Conservation (phyloP, 352 stramenopile genomes). For the Phytophthora sp. region DNA sequence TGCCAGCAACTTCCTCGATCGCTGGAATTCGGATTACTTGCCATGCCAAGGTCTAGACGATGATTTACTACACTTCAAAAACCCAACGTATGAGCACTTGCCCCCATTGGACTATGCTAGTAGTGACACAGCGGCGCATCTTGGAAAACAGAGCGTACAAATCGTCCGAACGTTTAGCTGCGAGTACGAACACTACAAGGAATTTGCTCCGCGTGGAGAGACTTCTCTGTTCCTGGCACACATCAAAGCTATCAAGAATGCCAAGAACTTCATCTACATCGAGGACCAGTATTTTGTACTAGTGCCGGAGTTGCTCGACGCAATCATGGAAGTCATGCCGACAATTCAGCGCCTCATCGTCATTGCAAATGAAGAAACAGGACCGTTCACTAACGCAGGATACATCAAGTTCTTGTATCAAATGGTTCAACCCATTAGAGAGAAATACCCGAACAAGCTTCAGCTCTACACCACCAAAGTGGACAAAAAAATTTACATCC, state of each 20-base stretch:
- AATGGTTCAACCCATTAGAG: conserved; percentile 49
- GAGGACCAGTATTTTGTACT: conserved; percentile 33
- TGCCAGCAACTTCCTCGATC: conserved; percentile 49
- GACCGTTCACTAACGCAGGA: conserved; percentile 30
- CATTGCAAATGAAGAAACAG: conserved; percentile 37
- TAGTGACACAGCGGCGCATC: conserved; percentile 3
- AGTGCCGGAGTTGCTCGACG: conserved; percentile 46
- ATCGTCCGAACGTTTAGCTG: conserved; percentile 67
- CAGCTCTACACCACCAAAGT: conserved; percentile 47
- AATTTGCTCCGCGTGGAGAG: conserved; percentile 56
- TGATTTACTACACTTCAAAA: conserved; percentile 48
- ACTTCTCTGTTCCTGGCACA: conserved; percentile 49
- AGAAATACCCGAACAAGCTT: conserved; percentile 30
- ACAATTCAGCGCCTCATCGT: conserved; percentile 56
- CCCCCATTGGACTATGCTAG: conserved; percentile 9
- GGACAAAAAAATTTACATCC: conserved; percentile 53
- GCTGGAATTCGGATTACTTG: conserved; percentile 53
- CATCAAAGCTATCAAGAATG: conserved; percentile 45
- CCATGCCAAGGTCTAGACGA: conserved; percentile 26
- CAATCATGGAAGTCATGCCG: conserved; percentile 49
- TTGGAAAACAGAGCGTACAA: conserved; percentile 32
- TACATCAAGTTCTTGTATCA: conserved; percentile 64
- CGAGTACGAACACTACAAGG: conserved; percentile 48
- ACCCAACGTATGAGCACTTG: conserved; percentile 31
- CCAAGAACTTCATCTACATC: conserved; percentile 39